Evolutionary conservation across 176 grass and related monocot species (phyloP).

Genomic region (Poa pratensis): DNA sequence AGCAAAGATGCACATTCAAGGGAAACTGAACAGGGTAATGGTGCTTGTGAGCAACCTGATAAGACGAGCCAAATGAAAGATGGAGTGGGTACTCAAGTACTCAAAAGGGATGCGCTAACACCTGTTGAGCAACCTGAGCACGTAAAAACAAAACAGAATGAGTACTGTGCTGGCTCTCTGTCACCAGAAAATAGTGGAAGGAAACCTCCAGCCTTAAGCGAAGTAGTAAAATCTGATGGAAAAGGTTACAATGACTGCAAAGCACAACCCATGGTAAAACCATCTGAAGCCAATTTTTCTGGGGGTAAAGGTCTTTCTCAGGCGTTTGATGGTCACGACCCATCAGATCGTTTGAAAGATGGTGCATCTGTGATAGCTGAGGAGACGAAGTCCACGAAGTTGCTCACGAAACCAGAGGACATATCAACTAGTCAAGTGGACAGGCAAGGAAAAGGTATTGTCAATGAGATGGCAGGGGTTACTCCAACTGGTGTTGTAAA

Average conservation of each 20-base stretch:
- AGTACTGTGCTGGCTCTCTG: not conserved
- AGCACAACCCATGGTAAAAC: not conserved
- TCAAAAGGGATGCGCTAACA: constrained; percentile 15
- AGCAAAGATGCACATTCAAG: constrained; percentile 38
- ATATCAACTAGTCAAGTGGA: not conserved
- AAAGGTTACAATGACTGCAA: constrained; percentile 3
- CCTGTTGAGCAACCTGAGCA: constrained; percentile 37
- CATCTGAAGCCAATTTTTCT: constrained; percentile 14
- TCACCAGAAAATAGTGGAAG: constrained; percentile 35
- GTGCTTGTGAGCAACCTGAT: constrained; percentile 29
- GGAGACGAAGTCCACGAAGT: constrained; percentile 33
- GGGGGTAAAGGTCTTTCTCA: constrained; percentile 21
- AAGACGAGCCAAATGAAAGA: constrained; percentile 39
- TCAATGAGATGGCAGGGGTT: not conserved
- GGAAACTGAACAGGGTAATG: constrained; percentile 21
- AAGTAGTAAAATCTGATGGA: constrained; percentile 33
- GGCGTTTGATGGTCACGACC: constrained; percentile 8
- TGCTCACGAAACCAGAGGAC: constrained; percentile 9
- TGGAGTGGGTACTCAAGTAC: not conserved
- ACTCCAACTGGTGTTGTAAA: constrained; percentile 50
- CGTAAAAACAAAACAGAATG: constrained; percentile 27
- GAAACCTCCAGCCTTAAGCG: constrained; percentile 17
- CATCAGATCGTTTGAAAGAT: constrained; percentile 14
- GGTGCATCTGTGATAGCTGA: constrained; percentile 28
- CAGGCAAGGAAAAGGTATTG: constrained; percentile 12